Conservation (phyloP, 2,329 filamentous ascomycete species). For the Macroventuria anomochaeta region DNA sequence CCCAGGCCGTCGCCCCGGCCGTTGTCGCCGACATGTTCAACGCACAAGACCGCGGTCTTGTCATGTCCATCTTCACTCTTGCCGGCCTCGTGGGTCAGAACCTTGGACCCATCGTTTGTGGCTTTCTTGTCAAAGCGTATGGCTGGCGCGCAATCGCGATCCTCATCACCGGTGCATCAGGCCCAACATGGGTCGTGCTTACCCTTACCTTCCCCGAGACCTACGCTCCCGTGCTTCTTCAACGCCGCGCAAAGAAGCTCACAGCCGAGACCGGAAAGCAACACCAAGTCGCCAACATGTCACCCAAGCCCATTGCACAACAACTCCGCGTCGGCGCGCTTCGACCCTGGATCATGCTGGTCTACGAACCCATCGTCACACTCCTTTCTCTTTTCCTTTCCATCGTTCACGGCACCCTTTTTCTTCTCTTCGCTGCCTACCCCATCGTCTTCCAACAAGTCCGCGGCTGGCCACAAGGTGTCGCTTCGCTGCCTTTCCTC, state of each 20-base stretch:
- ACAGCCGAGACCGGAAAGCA: conserved; percentile 69
- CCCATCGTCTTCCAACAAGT: conserved; percentile 60
- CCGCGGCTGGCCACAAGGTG: conserved; percentile 63
- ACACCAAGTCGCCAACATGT: conserved; percentile 55
- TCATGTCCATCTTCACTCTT: conserved; percentile 66
- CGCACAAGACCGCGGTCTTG: conserved; percentile 65
- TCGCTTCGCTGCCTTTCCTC: conserved; percentile 67
- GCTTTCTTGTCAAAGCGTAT: conserved; percentile 70
- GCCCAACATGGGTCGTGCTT: conserved; percentile 69
- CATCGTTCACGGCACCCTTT: conserved; percentile 41
- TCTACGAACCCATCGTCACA: conserved; percentile 61
- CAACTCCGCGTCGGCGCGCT: conserved; percentile 65
- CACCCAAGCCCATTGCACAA: conserved; percentile 50
- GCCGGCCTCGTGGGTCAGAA: conserved; percentile 64
- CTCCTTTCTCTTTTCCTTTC: conserved; percentile 22
- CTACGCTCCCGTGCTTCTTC: conserved; percentile 78
- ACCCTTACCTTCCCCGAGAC: conserved; percentile 88
- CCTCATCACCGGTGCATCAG: conserved; percentile 69
- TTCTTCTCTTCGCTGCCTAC: conserved; percentile 56
- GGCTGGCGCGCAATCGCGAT: conserved; percentile 78
- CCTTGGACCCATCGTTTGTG: conserved; percentile 68
- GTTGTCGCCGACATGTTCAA: conserved; percentile 60
- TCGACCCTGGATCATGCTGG: conserved; percentile 60
- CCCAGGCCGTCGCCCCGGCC: conserved; percentile 37
- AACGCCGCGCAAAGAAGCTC: conserved; percentile 70